Evolutionary conservation across 805 yeast genomes (phyloP), one percentile per base, ranked within the genome.

Genomic region (Wickerhamomyces bovis): DNA sequence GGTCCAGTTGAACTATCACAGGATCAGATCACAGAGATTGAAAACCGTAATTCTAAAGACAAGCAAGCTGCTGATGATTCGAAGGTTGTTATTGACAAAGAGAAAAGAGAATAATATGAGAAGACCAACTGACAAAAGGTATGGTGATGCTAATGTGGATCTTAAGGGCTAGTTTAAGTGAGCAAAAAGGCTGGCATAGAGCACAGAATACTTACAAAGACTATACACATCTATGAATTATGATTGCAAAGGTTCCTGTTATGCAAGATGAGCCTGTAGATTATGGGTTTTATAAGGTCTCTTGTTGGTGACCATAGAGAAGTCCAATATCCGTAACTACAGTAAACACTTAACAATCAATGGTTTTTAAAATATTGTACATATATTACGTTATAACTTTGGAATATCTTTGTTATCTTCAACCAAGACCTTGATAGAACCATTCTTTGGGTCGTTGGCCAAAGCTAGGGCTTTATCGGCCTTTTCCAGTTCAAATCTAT

Each of bases 361-460:
- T 22, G n/a, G n/a, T n/a, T n/a, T n/a, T n/a, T n/a, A n/a, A n/a
- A n/a, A n/a, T n/a, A n/a, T n/a, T n/a, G n/a, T n/a, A n/a, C n/a
- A 22, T 22, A n/a, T 16, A 35, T 19, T 36, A 19, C 22, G 10
- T 10, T 33, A 50, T 18, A 48, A 39, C 38, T 47, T 50, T 13
- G 55, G 41, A 26, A 45, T 15, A 6, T 30, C 25, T 42, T 53
- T 48, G 20, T 58, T 58, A 50, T 73, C 77, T 40, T 65, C 63
- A 44, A 75, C 66, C 65, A 75, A 62, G 11, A 75, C 77, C 59
- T 75, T 75, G 61, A 75, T 70, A 36, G 73, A 67, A 19, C 77
- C 75, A 18, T 71, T 65, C 30, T 58, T 54, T 23, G 75, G 74
- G 52, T 75, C 73, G 20, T 66, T 42, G 28, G 56, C 55, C 25